Conservation (phyloP, 176 grass and related monocot genomes). For the Canna indica region DNA sequence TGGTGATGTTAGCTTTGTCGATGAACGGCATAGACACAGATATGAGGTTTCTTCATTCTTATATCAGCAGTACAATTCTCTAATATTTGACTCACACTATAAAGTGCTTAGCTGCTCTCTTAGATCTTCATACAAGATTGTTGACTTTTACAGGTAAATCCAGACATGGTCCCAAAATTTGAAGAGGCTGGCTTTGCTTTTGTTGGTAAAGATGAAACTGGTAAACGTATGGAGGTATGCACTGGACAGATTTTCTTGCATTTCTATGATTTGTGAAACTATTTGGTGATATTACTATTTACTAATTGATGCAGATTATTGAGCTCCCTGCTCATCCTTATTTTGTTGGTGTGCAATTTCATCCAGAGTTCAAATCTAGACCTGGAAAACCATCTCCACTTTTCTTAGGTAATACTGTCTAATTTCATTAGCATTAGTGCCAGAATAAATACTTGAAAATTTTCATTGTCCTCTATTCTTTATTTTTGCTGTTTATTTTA, state of each 20-base stretch:
- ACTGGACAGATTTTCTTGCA: background rate
- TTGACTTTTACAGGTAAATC: slow-evolving; percentile 40
- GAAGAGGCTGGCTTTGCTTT: slow-evolving; percentile 35
- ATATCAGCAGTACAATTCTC: background rate
- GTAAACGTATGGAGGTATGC: slow-evolving; percentile 39
- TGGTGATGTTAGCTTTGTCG: slow-evolving; percentile 24
- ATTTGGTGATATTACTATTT: background rate
- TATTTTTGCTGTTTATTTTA: background rate
- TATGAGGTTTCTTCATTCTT: slow-evolving; percentile 38
- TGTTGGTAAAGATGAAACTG: slow-evolving; percentile 42
- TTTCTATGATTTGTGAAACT: slow-evolving; percentile 5
- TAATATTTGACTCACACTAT: background rate
- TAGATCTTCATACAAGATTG: background rate
- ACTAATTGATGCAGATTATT: slow-evolving; percentile 27
- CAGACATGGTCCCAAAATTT: slow-evolving; percentile 35
- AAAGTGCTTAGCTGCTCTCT: background rate
- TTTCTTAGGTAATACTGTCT: slow-evolving; percentile 31
- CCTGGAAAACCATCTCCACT: slow-evolving; percentile 40
- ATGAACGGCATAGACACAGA: slow-evolving; percentile 44
- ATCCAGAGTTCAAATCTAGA: slow-evolving; percentile 50
- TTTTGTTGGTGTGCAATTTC: slow-evolving; percentile 42
- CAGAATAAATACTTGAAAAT: too few relatives aligned
- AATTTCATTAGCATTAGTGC: background rate
- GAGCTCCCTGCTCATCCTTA: slow-evolving; percentile 39
- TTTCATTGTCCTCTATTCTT: background rate